These are phyloP conservation scores for Toxoplasma gondii DNA, from an alignment of 169 alveolate genomes.

Conservation along the genomic window DNA sequence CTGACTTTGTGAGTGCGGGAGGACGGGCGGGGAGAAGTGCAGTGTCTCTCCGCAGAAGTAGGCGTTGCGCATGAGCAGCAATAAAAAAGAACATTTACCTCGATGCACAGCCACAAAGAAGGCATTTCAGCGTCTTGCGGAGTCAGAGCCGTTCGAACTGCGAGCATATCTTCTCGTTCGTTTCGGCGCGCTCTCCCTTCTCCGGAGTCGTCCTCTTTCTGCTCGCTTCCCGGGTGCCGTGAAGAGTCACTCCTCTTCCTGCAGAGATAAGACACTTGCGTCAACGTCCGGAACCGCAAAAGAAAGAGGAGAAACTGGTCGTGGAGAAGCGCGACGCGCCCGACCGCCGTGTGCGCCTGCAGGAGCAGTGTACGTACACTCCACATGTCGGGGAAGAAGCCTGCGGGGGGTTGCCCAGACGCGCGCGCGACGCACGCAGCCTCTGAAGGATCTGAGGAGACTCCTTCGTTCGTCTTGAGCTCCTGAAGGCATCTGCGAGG, in stretches of 20 bases:
- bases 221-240: not conserved
- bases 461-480: not conserved
- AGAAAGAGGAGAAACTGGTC: conserved; percentile 64
- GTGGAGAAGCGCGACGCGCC: conserved; percentile 61
- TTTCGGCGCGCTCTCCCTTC: not conserved
- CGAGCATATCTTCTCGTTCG: not conserved
- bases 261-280: not conserved
- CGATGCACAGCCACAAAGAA: not conserved
- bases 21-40: not conserved
- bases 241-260: no score
- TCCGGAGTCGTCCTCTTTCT: not conserved
- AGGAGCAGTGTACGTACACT: conserved; percentile 61
- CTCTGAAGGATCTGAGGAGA: not conserved
- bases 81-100: not conserved
- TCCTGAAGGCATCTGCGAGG: not conserved
- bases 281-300: conserved; percentile 32
- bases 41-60: not conserved
- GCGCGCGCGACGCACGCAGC: not conserved
- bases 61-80: not conserved
- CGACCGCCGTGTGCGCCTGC: conserved; percentile 65
- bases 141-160: not conserved
- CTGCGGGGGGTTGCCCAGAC: not conserved
- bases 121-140: conserved; percentile 24
- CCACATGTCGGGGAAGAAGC: conserved; percentile 61
- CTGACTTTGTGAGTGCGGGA: not conserved